Evolutionary conservation across 2,329 filamentous ascomycete species (phyloP).

Genomic region (Exophiala lecanii-corni): DNA sequence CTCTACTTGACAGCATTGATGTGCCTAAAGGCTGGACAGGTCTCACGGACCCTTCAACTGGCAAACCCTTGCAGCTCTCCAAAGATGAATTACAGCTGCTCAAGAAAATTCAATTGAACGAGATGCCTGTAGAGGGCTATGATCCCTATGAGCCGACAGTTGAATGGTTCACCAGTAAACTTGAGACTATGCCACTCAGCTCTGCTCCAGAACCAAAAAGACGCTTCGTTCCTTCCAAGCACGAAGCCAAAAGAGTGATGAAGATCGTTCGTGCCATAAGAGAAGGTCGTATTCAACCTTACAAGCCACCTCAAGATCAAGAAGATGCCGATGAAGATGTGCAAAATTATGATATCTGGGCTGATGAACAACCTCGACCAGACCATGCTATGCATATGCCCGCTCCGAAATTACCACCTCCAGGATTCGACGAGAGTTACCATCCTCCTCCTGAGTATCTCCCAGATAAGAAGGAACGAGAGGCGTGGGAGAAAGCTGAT

Average conservation of each 20-base stretch:
- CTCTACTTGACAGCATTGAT: constrained; percentile 91
- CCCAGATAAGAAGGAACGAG: constrained; percentile 76
- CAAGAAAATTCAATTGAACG: constrained; percentile 81
- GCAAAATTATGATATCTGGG: constrained; percentile 85
- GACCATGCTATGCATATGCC: constrained; percentile 92
- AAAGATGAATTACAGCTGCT: constrained; percentile 85
- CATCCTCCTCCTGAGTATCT: constrained; percentile 94
- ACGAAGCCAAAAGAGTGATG: constrained; percentile 93
- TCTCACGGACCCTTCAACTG: constrained; percentile 86
- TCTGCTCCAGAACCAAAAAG: constrained; percentile 94
- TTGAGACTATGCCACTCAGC: constrained; percentile 91
- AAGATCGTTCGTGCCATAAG: constrained; percentile 95
- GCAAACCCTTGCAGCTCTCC: constrained; percentile 83
- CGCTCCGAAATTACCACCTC: constrained; percentile 86
- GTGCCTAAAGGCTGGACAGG: constrained; percentile 97
- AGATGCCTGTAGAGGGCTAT: constrained; percentile 80
- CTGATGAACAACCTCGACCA: constrained; percentile 76
- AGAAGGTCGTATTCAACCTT: constrained; percentile 89
- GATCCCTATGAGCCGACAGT: constrained; percentile 92
- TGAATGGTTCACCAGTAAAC: constrained; percentile 86
- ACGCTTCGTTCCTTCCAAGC: constrained; percentile 91
- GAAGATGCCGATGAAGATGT: constrained; percentile 65
- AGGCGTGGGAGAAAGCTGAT: constrained; percentile 78
- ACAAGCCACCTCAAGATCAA: constrained; percentile 69
- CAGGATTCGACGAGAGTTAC: constrained; percentile 92